phyloP scores from a whole-genome alignment of 305 asterid species.

The Fraxinus latifolia region DNA sequence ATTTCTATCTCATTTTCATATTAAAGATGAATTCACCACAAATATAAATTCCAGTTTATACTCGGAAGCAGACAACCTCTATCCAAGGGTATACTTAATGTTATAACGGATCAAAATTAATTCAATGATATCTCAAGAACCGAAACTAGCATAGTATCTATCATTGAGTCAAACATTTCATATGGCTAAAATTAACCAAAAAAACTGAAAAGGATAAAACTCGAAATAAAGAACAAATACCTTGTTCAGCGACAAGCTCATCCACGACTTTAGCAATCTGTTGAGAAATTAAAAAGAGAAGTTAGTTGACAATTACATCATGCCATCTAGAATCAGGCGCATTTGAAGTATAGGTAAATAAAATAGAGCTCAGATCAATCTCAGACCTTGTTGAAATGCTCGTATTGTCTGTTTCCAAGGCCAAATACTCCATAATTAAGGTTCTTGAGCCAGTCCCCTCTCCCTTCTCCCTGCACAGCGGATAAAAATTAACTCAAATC shows the following conservation, averaged over 20 bases:
- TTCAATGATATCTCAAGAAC: not conserved
- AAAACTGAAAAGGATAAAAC: not conserved
- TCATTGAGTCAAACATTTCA: not conserved
- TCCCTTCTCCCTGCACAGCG: constrained; percentile 66
- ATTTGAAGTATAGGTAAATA: not conserved
- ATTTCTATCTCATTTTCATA: not conserved
- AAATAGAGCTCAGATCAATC: not conserved
- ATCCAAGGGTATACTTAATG: not conserved
- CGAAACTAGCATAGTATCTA: not conserved
- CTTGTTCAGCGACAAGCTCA: constrained; percentile 59
- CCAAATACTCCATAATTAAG: constrained; percentile 85
- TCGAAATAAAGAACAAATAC: constrained; percentile 35
- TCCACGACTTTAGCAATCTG: constrained; percentile 92
- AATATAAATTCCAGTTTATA: not conserved
- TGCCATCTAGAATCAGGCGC: not conserved
- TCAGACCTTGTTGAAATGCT: constrained; percentile 90
- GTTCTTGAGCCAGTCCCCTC: constrained; percentile 69
- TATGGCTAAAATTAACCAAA: not conserved
- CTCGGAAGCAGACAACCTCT: not conserved
- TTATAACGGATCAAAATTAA: not conserved
- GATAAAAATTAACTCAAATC: constrained; percentile 21
- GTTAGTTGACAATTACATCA: not conserved
- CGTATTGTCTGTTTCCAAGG: constrained; percentile 92
- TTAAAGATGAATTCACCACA: not conserved
- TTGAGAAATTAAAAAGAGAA: not conserved